phyloP scores from a whole-genome alignment of 108 stramenopile genomes.

The Heterococcus sp. region DNA sequence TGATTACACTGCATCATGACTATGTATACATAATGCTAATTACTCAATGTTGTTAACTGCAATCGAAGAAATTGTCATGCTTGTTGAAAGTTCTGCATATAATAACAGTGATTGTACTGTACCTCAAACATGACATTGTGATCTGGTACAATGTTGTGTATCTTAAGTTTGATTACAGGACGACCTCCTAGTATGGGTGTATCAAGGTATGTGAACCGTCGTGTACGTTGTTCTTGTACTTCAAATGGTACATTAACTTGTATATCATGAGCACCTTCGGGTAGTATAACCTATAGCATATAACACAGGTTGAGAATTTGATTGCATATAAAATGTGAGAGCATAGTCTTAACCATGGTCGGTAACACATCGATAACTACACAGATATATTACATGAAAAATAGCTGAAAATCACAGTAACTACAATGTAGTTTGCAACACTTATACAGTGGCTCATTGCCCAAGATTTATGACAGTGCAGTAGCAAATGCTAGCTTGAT shows the following conservation, averaged over 20 bases:
- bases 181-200: slow-evolving; percentile 47
- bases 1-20: too few species aligned
- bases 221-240: slow-evolving; percentile 15
- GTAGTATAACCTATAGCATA: slow-evolving; percentile 45
- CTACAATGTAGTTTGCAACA: not conserved
- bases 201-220: slow-evolving; percentile 56
- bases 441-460: too few species aligned
- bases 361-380: too few species aligned
- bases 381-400: not conserved
- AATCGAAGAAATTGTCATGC: too few species aligned
- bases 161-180: slow-evolving; percentile 52
- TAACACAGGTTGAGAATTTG: too few species aligned
- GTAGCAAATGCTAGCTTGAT: not conserved
- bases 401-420: not conserved
- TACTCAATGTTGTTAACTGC: too few species aligned
- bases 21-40: too few species aligned
- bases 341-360: too few species aligned
- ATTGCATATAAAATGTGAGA: too few species aligned
- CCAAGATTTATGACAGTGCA: too few species aligned
- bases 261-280: slow-evolving; percentile 54
- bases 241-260: slow-evolving; percentile 49
- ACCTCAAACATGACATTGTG: slow-evolving; percentile 50
- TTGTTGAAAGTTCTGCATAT: too few species aligned
- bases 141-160: slow-evolving; percentile 53
- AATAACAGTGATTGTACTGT: too few species aligned